These are phyloP conservation scores for Chlamydomonas applanata DNA, from an alignment of 139 green algal genomes.

Conservation along the genomic window DNA sequence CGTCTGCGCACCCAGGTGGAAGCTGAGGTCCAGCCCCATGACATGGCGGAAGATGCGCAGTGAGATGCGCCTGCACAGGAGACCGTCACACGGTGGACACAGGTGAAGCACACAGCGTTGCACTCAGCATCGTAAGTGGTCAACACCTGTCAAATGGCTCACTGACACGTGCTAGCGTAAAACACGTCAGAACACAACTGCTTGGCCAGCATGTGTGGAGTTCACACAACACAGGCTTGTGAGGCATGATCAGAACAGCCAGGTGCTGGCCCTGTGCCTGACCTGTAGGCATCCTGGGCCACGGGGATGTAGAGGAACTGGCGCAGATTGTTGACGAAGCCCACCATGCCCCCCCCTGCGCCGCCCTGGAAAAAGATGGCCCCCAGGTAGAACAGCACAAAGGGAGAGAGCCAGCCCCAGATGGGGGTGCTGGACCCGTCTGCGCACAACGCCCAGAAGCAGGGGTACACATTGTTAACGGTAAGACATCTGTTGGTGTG, in stretches of 20 bases:
- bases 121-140: background rate
- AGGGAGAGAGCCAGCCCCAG: constrained; percentile 1
- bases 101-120: background rate
- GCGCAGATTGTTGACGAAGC: constrained; percentile 74
- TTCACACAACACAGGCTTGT: too few species aligned
- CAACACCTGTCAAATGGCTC: background rate
- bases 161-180: background rate
- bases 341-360: constrained; percentile 51
- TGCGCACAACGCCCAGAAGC: too few species aligned
- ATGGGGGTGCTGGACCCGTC: background rate
- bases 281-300: constrained; percentile 60
- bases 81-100: too few species aligned
- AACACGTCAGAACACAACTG: background rate
- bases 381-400: constrained; percentile 28
- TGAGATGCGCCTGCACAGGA: constrained; percentile 50
- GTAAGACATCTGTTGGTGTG: background rate
- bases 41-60: constrained; percentile 76
- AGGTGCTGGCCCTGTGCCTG: background rate
- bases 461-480: too few species aligned
- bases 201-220: background rate
- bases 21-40: constrained; percentile 78
- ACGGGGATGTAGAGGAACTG: constrained; percentile 80
- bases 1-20: constrained; percentile 68
- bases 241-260: too few species aligned
- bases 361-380: constrained; percentile 37